A percentile compares a stretch with the other conserved stretches of the same genome.
Conservation (phyloP, 164 flowering plant species). For the Echeveria elegans region DNA sequence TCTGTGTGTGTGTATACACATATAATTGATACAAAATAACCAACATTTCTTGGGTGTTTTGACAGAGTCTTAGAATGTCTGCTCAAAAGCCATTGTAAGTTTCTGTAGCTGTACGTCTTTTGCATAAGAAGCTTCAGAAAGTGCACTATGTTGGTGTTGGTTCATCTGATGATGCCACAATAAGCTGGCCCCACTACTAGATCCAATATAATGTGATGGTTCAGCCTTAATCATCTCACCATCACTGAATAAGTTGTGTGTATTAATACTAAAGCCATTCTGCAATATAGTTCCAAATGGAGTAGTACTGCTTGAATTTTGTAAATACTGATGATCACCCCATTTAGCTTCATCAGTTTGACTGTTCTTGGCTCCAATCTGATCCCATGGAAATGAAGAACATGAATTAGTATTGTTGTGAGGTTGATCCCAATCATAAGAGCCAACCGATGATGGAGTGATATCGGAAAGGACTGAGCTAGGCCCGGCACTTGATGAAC, state of each 20-base stretch:
- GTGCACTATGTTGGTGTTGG: slow-evolving; percentile 9
- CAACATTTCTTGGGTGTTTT: not conserved
- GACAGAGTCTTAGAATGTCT: slow-evolving; percentile 27
- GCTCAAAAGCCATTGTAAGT: slow-evolving; percentile 39
- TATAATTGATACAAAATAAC: not conserved
- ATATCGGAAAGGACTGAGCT: slow-evolving; percentile 14
- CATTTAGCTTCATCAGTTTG: slow-evolving; percentile 55
- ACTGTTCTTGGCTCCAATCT: slow-evolving; percentile 12
- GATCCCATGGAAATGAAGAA: slow-evolving; percentile 43
- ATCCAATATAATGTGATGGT: slow-evolving; percentile 19
- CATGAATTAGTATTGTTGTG: slow-evolving; percentile 35
- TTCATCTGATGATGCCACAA: slow-evolving; percentile 41
- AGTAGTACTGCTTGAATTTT: slow-evolving; percentile 11
- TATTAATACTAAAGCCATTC: slow-evolving; percentile 10
- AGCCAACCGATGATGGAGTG: slow-evolving; percentile 15
- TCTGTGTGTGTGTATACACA: not conserved
- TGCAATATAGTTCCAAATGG: slow-evolving; percentile 26
- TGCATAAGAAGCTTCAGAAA: slow-evolving; percentile 22
- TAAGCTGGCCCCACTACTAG: slow-evolving; percentile 12
- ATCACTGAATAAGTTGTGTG: slow-evolving; percentile 24
- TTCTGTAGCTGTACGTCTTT: slow-evolving; percentile 21
- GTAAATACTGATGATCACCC: slow-evolving; percentile 49
- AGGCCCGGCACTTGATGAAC: slow-evolving; percentile 26
- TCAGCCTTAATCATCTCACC: slow-evolving; percentile 38
- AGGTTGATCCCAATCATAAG: slow-evolving; percentile 20